Base-by-base conservation (phyloP, 2,329 filamentous ascomycete species). In the Fusarium bulbicola region DNA sequence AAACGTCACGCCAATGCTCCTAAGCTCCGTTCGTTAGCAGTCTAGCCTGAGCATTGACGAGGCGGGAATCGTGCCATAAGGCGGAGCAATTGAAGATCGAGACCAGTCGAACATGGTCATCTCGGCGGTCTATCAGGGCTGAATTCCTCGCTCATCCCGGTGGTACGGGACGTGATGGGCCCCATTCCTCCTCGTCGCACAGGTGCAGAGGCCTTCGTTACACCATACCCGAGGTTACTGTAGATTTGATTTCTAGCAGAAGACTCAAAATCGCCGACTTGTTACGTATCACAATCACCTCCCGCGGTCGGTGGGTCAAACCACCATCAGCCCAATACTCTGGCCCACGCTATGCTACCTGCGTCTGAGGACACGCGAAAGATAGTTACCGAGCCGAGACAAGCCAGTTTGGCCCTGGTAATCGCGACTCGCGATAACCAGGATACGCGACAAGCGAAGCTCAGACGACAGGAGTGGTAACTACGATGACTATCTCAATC, bases 11-110 rank as follows among this genome's bases (percentile, higher is more conserved):
- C 66, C 68, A 71, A 66, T 76, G 72, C 32, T 34, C 32, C 32
- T 70, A 76, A 60, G 72, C 66, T 74, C 62, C 46, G 60, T 64
- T 70, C 69, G 66, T 73, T 76, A 74, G 60, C 54, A 75, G 63
- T 65, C 63, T 68, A 66, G 61, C 47, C 49, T 63, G 68, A 64
- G 65, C 64, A 68, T 71, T 54, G 56, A 64, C 50, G 50, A 59
- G 68, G 71, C 71, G 76, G 76, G 74, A 75, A 77, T 77, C 76
- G 71, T 77, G 73, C 71, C 73, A 78, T 73, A 68, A 72, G 76
- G 72, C 76, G 76, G 73, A 77, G 74, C 68, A 68, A 58, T 47
- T 53, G 40, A 76, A 69, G 72, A 78, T 78, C 76, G 74, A 78
- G 76, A 78, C 74, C 76, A 75, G 62, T 73, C 66, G 66, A 69